phyloP scores from a whole-genome alignment of 257 asterid genomes.

The Penstemon davidsonii region DNA sequence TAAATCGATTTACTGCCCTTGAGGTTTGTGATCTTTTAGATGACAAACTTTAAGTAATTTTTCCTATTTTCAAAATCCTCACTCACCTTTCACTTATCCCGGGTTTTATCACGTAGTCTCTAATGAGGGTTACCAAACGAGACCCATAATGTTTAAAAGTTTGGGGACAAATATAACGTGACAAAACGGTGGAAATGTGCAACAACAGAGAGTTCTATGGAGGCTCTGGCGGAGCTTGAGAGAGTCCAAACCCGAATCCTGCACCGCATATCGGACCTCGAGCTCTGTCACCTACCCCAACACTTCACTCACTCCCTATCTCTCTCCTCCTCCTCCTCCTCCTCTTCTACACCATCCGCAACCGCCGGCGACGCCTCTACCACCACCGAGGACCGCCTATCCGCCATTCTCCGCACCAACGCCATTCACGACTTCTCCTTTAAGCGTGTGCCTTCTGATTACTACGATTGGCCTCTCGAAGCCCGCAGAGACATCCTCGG shows the following conservation, averaged over 20 bases:
- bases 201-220: slow-evolving; percentile 24
- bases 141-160: too few species aligned
- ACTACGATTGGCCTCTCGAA: slow-evolving; percentile 76
- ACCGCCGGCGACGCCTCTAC: slow-evolving; percentile 27
- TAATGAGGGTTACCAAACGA: too few species aligned
- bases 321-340: slow-evolving; percentile 33
- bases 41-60: too few species aligned
- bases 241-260: slow-evolving; percentile 64
- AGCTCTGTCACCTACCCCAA: slow-evolving; percentile 42
- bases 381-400: slow-evolving; percentile 76
- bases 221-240: slow-evolving; percentile 58
- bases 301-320: slow-evolving; percentile 32
- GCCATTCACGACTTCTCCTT: slow-evolving; percentile 66
- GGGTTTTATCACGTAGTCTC: too few species aligned
- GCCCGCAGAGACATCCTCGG: slow-evolving; percentile 73
- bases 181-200: too few species aligned
- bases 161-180: too few species aligned
- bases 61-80: too few species aligned
- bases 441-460: slow-evolving; percentile 78
- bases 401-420: slow-evolving; percentile 56
- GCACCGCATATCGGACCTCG: slow-evolving; percentile 58
- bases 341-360: slow-evolving; percentile 15
- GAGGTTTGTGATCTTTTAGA: too few species aligned
- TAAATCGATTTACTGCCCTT: too few species aligned
- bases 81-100: too few species aligned